Base-by-base conservation (phyloP, 306 rosid genomes). In the Hippophae tibetana region DNA sequence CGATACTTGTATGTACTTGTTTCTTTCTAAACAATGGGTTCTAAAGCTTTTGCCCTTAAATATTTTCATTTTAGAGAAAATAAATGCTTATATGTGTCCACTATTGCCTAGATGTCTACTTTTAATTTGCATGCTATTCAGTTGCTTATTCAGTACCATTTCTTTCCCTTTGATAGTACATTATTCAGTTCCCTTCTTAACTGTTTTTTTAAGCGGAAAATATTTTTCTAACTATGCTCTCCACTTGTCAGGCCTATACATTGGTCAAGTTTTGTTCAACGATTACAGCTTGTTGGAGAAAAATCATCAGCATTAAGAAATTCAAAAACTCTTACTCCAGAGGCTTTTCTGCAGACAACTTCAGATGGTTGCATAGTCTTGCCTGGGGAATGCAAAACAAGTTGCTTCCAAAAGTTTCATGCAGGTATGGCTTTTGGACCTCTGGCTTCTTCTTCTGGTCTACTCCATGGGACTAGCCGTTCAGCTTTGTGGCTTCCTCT, bases 401-500 rank as follows among this genome's bases (percentile, higher is more conserved):
- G 81, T 69, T 88, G 88, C 51, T 74, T 58, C 42, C 80, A 78
- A 47, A 92, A 83, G 83, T 85, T 80, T 66, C 83, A 64, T 61
- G 69, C 75, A 50, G 86, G 85, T 64, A 78, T 86, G 89, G 80
- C 84, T 61, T 88, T 84, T 67, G 88, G 84, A 62, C 83, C 86
- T 73, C 84, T 84, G 69, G 74, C 86, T 76, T 78, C 94, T 56
- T 84, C 90, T 56, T 80, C 92, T 50, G 76, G 95, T 59, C 77
- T 82, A 53, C 76, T 86, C 69, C 86, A 83, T 41, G 92, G 96
- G 63, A 79, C 83, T 56, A 79, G 81, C 66, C 79, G 68, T 72
- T 83, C 99, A 58, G 93, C 90, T 71, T 74, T 88, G 73, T 92
- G 99, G 96, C 86, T 88, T 85, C 99, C 96, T 47, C 96, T 92